phyloP scores from a whole-genome alignment of 2,329 filamentous ascomycete species.

The Didymella segeticola region DNA sequence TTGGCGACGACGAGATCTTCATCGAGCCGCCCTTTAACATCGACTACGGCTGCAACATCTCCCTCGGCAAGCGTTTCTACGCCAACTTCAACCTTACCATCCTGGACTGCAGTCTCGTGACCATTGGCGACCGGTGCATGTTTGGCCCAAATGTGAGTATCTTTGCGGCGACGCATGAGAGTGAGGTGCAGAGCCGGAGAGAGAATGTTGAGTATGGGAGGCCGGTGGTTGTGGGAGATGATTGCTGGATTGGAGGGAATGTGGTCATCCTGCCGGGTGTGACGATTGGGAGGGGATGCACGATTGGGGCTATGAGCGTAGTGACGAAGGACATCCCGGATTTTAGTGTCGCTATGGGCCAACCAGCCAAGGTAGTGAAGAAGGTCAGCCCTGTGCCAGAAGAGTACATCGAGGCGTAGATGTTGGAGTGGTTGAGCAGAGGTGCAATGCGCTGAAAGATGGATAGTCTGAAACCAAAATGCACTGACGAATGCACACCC shows the following conservation, averaged over 20 bases:
- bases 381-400: slow-evolving; percentile 30
- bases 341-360: slow-evolving; percentile 68
- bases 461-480: too few species aligned
- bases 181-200: slow-evolving; percentile 56
- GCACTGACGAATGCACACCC: too few species aligned
- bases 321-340: slow-evolving; percentile 79
- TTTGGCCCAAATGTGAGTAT: slow-evolving; percentile 62
- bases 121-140: slow-evolving; percentile 60
- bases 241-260: slow-evolving; percentile 57
- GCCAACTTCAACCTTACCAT: slow-evolving; percentile 65
- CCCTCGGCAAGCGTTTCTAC: slow-evolving; percentile 68
- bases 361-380: slow-evolving; percentile 66
- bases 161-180: slow-evolving; percentile 61
- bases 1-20: slow-evolving; percentile 47
- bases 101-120: slow-evolving; percentile 60
- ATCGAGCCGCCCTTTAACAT: slow-evolving; percentile 68
- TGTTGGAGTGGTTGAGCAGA: not conserved
- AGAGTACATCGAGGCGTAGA: slow-evolving; percentile 6
- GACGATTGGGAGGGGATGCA: slow-evolving; percentile 75
- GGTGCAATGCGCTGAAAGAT: too few species aligned
- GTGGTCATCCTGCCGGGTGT: slow-evolving; percentile 73
- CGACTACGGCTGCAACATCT: slow-evolving; percentile 72
- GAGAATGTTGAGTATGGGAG: slow-evolving; percentile 59
- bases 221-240: slow-evolving; percentile 56
- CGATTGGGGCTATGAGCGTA: slow-evolving; percentile 81